Conservation (phyloP, 371 early-diverging fungal genomes). For the Apophysomyces variabilis region DNA sequence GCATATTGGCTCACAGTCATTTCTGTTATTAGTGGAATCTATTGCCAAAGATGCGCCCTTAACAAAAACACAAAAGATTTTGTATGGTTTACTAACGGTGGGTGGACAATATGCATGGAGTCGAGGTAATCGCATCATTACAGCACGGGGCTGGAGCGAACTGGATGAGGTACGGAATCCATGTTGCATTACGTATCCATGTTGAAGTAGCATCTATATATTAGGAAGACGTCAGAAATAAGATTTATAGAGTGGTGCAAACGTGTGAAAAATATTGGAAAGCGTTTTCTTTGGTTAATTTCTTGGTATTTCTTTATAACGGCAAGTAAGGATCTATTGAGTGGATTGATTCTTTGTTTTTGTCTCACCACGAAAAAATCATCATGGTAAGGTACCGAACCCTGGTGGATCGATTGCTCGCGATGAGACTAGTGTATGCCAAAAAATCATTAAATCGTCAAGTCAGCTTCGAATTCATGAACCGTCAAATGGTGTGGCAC, state of each 20-base stretch:
- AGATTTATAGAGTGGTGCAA: conserved; percentile 69
- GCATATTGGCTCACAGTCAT: too few species aligned
- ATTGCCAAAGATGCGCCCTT: conserved; percentile 64
- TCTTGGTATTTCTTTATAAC: conserved; percentile 80
- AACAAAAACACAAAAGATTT: conserved; percentile 60
- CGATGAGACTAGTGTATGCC: conserved; percentile 83
- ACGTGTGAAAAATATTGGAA: conserved; percentile 69
- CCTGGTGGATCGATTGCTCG: conserved; percentile 76
- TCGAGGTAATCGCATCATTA: conserved; percentile 62
- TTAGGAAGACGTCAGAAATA: conserved; percentile 58
- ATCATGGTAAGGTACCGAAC: conserved; percentile 64
- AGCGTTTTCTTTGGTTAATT: conserved; percentile 73
- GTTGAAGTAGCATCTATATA: neutral
- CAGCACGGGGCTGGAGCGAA: conserved; percentile 83
- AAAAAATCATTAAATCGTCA: conserved; percentile 76
- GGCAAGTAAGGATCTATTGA: conserved; percentile 67
- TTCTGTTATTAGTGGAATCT: conserved; percentile 54
- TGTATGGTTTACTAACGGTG: conserved; percentile 64
- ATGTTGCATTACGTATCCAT: neutral
- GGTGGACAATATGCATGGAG: conserved; percentile 81
- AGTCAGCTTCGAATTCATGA: conserved; percentile 91
- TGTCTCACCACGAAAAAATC: neutral
- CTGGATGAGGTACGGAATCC: conserved; percentile 52
- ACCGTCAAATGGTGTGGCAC: conserved; percentile 94
- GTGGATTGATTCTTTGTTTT: neutral